Conservation (phyloP, 2,329 filamentous ascomycete species). For the Aspergillus jensenii region DNA sequence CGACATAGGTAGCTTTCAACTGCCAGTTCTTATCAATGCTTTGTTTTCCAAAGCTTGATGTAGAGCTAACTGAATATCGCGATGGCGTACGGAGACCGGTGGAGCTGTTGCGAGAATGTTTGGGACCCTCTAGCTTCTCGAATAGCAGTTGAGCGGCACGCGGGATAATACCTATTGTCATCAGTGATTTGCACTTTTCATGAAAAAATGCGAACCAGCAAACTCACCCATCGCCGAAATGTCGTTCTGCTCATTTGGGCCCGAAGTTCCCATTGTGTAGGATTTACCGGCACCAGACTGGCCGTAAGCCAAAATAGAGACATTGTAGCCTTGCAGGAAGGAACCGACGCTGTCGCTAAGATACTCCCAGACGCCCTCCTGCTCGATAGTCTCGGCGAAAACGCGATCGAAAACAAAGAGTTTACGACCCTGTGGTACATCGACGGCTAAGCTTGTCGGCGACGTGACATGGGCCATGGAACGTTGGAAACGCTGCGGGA, state of each 20-base stretch:
- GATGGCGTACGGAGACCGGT: slow-evolving; percentile 78
- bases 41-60: slow-evolving; percentile 48
- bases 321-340: slow-evolving; percentile 96
- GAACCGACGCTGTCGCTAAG: slow-evolving; percentile 83
- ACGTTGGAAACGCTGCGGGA: slow-evolving; percentile 91
- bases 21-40: slow-evolving; percentile 75
- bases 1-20: slow-evolving; percentile 88
- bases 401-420: slow-evolving; percentile 96
- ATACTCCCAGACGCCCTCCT: slow-evolving; percentile 94
- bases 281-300: slow-evolving; percentile 98
- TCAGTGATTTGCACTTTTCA: not conserved
- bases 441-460: slow-evolving; percentile 80
- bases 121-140: slow-evolving; percentile 71
- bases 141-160: slow-evolving; percentile 85
- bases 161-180: slow-evolving; percentile 80
- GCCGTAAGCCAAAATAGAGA: slow-evolving; percentile 93
- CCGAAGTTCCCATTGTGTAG: slow-evolving; percentile 97
- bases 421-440: slow-evolving; percentile 88
- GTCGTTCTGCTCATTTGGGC: slow-evolving; percentile 73
- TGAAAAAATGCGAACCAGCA: not conserved
- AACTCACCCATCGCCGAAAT: slow-evolving; percentile 72
- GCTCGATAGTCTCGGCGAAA: slow-evolving; percentile 77
- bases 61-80: slow-evolving; percentile 67
- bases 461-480: slow-evolving; percentile 89
- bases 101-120: slow-evolving; percentile 62